Conservation (phyloP, 352 stramenopile genomes). For the Globisporangium rhizosaccharum region DNA sequence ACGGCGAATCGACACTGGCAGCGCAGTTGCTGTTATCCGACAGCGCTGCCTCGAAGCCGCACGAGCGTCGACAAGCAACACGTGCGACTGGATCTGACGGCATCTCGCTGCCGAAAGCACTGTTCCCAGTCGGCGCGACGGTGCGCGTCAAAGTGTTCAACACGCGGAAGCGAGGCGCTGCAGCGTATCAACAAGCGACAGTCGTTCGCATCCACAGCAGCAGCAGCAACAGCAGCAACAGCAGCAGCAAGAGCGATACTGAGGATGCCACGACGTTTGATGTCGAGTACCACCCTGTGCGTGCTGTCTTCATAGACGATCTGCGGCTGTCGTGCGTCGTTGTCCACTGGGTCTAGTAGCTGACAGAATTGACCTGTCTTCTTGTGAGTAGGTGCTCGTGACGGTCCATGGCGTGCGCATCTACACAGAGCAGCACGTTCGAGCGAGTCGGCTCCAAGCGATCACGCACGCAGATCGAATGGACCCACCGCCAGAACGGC, state of each 20-base stretch:
- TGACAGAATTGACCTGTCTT: background rate
- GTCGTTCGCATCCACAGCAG: slow-evolving; percentile 28
- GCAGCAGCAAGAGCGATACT: background rate
- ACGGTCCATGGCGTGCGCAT: slow-evolving; percentile 23
- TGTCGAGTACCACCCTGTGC: slow-evolving; percentile 37
- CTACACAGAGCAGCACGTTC: slow-evolving; percentile 22
- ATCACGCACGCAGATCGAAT: slow-evolving; percentile 8
- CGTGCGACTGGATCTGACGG: slow-evolving; percentile 5
- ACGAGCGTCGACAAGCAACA: no score
- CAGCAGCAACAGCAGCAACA: slow-evolving; percentile 1
- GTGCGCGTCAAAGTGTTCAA: slow-evolving; percentile 28
- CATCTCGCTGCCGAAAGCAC: slow-evolving; percentile 25
- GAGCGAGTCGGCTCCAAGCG: slow-evolving; percentile 12
- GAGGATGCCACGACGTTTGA: slow-evolving; percentile 31
- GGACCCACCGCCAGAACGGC: slow-evolving; percentile 13
- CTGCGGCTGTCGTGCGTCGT: no score
- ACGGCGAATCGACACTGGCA: background rate
- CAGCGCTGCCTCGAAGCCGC: no score
- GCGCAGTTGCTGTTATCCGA: no score
- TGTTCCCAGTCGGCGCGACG: slow-evolving; percentile 36
- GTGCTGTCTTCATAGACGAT: background rate
- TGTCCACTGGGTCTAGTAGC: background rate
- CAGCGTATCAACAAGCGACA: slow-evolving; percentile 19
- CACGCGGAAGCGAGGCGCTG: slow-evolving; percentile 2
- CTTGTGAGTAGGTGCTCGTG: slow-evolving; percentile 6